Evolutionary conservation across 108 stramenopile genomes (phyloP).

Genomic region (Cylindrotheca fusiformis): DNA sequence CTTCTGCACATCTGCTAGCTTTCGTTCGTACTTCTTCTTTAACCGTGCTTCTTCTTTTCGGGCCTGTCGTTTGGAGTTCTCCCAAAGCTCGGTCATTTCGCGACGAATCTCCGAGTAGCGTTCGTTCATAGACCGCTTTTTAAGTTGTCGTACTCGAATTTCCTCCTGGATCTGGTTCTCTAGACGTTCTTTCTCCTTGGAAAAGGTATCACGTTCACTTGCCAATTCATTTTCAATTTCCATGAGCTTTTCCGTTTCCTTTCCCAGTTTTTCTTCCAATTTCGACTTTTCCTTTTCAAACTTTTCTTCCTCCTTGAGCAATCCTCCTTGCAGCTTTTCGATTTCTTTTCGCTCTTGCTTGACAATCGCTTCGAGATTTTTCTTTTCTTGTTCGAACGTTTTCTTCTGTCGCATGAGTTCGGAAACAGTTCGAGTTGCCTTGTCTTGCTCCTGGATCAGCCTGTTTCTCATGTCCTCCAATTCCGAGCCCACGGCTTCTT

Average conservation of each 20-base stretch:
- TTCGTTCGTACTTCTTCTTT: conserved; percentile 33
- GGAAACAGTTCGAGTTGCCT: background rate
- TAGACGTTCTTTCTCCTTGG: conserved; percentile 22
- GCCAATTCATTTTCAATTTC: conserved; percentile 22
- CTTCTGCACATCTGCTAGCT: conserved; percentile 24
- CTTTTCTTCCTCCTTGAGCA: conserved; percentile 13
- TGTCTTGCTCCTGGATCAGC: background rate
- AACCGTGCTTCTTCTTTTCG: conserved; percentile 37
- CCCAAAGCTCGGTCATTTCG: conserved; percentile 51
- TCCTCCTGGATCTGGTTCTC: conserved; percentile 25
- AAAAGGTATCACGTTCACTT: conserved; percentile 21
- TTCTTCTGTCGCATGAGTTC: conserved; percentile 20
- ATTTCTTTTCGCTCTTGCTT: conserved; percentile 16
- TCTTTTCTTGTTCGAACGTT: conserved; percentile 12
- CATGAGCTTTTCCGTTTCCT: conserved; percentile 19
- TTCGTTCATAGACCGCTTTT: conserved; percentile 46
- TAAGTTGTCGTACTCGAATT: conserved; percentile 31
- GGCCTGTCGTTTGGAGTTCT: conserved; percentile 45
- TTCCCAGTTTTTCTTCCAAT: conserved; percentile 26
- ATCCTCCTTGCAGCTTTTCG: conserved; percentile 5
- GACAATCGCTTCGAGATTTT: conserved; percentile 7
- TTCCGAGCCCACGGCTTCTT: background rate
- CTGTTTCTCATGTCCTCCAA: background rate
- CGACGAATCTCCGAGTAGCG: conserved; percentile 48
- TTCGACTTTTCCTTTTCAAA: conserved; percentile 12